Percentiles rank a stretch among this genome's conserved stretches.
Evolutionary conservation across 2,329 filamentous ascomycete species (phyloP).

Genomic region (Colletotrichum nymphaeae): DNA sequence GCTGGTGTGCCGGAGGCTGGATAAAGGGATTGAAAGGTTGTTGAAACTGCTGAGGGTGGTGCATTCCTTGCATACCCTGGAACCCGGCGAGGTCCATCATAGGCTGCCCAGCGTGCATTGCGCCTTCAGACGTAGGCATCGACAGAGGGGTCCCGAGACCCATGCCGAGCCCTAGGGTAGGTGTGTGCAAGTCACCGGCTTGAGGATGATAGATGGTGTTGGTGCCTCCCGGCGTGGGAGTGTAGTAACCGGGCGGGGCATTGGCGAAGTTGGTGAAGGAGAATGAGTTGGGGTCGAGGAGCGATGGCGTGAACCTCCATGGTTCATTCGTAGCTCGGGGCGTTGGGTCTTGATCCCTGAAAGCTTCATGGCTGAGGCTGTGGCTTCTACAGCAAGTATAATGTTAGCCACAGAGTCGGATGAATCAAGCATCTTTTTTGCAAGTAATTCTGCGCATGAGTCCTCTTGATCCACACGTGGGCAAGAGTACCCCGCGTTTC

Average conservation of each 20-base stretch:
- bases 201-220: slow-evolving; percentile 86
- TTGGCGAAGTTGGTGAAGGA: slow-evolving; percentile 83
- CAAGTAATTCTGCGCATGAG: not conserved
- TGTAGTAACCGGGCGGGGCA: slow-evolving; percentile 86
- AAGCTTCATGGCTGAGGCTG: slow-evolving; percentile 54
- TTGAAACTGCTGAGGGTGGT: slow-evolving; percentile 67
- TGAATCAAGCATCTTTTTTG: not conserved
- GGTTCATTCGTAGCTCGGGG: slow-evolving; percentile 82
- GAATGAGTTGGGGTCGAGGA: slow-evolving; percentile 87
- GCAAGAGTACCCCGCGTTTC: slow-evolving; percentile 28
- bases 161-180: slow-evolving; percentile 78
- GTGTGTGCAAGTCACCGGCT: slow-evolving; percentile 88
- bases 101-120: slow-evolving; percentile 68
- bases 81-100: slow-evolving; percentile 77
- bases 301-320: slow-evolving; percentile 89
- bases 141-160: slow-evolving; percentile 86
- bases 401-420: slow-evolving; percentile 29
- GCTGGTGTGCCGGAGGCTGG: slow-evolving; percentile 66
- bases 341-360: slow-evolving; percentile 82
- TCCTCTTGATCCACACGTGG: not conserved
- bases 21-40: slow-evolving; percentile 79
- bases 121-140: slow-evolving; percentile 75
- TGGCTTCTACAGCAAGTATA: slow-evolving; percentile 55
- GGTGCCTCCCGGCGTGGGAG: slow-evolving; percentile 84
- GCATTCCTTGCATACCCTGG: slow-evolving; percentile 58